Evolutionary conservation across 257 asterid species (phyloP), one percentile per base, ranked within the genome.

Genomic region (Solanum medicagineum): DNA sequence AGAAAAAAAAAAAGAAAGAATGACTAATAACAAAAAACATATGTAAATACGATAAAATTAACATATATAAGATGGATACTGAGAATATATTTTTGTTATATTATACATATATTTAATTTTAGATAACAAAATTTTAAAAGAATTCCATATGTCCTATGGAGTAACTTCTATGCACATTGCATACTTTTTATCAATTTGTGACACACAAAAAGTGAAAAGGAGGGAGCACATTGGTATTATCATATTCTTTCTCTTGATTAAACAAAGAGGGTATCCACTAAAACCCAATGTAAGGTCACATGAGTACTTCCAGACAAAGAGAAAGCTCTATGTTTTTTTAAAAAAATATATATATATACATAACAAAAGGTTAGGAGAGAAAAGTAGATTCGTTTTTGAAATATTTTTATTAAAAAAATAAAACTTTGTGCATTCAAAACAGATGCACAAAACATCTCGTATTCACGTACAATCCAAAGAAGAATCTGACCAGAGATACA

Each of bases 291-390:
- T 62, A 63, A 63, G 71, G 71, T 63, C 71, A 63, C 5, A 24
- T n/a, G 13, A 49, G 57, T 45, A 73, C 40, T 74, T 73, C 47
- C 42, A 29, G 1, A 12, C 1, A 32, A 26, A 29, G 45, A 65
- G 73, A 65, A 65, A 44, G 16, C n/a, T 63, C 77, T 71, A 19
- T 40, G 19, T 71, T 71, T 71, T n/a, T 45, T 20, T 12, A 19
- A 19, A 0, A 2, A 0, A 2, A 2, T n/a, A 2, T 10, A 0
- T n/a, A 29, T 0, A 29, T 12, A 17, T 12, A 45, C 9, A 19
- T 42, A 20, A 22, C 7, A 13, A 29, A 74, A 74, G 42, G n/a
- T 7, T 14, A n/a, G 14, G 14, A 26, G 12, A 22, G 57, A 12
- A 45, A 44, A 20, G 32, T 12, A 1, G 0, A 74, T n/a, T n/a